These are phyloP conservation scores for Leptodermis oblonga DNA, from an alignment of 257 asterid genomes.

Conservation along the genomic window DNA sequence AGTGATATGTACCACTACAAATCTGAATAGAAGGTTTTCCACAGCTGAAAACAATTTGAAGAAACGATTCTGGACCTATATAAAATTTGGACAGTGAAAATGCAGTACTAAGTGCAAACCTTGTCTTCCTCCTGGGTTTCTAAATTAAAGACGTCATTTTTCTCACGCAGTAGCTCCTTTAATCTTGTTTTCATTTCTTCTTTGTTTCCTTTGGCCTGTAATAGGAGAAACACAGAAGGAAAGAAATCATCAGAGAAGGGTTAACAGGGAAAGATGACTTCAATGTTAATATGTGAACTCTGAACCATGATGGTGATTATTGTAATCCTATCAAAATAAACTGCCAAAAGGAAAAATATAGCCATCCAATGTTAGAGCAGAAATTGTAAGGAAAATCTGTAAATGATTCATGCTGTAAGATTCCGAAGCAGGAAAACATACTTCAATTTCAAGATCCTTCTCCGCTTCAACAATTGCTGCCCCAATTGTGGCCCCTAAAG, in stretches of 20 bases:
- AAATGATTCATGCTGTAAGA: not conserved
- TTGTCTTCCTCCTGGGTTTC: constrained; percentile 78
- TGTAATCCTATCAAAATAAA: not conserved
- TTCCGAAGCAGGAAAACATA: constrained; percentile 45
- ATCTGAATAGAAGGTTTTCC: not conserved
- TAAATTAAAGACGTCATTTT: constrained; percentile 64
- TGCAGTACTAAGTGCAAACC: constrained; percentile 35
- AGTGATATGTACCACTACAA: not conserved
- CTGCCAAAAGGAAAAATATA: constrained; percentile 15
- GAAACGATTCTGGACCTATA: not conserved
- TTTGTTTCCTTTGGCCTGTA: constrained; percentile 58
- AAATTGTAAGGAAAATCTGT: constrained; percentile 9
- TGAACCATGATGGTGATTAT: not conserved
- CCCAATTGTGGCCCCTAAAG: constrained; percentile 73
- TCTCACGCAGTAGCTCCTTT: constrained; percentile 72
- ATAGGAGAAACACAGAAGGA: constrained; percentile 3
- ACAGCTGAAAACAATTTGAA: not conserved
- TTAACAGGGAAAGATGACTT: not conserved
- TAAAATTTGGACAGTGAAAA: constrained; percentile 10
- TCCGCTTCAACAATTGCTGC: constrained; percentile 97
- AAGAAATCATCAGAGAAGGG: not conserved
- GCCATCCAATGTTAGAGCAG: constrained; percentile 7
- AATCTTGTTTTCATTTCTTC: constrained; percentile 75
- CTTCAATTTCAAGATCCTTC: constrained; percentile 64
- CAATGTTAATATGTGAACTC: not conserved